Evolutionary conservation across 148 eudicot genomes (phyloP).

Genomic region (Suaeda aralocaspica): DNA sequence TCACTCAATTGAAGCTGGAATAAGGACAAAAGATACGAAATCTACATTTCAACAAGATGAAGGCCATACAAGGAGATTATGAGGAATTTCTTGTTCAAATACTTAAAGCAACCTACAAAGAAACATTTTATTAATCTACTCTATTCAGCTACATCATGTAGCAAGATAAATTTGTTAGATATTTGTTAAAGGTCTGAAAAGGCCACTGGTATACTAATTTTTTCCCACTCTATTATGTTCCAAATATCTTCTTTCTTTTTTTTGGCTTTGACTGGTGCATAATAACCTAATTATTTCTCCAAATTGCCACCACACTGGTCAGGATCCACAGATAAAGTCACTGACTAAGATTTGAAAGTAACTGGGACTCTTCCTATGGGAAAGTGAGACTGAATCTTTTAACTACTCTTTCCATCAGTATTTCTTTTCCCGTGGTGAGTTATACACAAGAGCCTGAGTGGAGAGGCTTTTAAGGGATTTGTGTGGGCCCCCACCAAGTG

Average conservation of each 20-base stretch:
- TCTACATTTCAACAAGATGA: not conserved
- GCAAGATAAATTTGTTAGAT: not conserved
- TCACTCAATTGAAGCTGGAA: not conserved
- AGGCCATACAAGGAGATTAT: not conserved
- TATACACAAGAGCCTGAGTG: too few relatives aligned
- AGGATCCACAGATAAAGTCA: not conserved
- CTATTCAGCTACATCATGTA: not conserved
- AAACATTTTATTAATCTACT: not conserved
- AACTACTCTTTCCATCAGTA: not conserved
- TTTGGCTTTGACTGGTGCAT: not conserved
- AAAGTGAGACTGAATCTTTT: not conserved
- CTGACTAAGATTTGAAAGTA: not conserved
- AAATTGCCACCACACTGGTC: not conserved
- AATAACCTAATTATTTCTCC: not conserved
- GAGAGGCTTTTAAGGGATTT: too few relatives aligned
- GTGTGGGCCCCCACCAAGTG: too few relatives aligned
- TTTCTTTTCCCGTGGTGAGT: too few relatives aligned
- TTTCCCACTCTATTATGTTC: not conserved
- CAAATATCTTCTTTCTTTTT: not conserved
- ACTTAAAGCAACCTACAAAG: not conserved
- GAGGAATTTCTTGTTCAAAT: too few relatives aligned
- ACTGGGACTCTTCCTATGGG: too few relatives aligned
- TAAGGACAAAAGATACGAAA: not conserved
- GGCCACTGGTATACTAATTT: not conserved
- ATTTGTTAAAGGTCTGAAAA: too few relatives aligned